A percentile compares a stretch with the other conserved stretches of the same genome.
Evolutionary conservation across 2,329 filamentous ascomycete species (phyloP).

Genomic region (Dryadomyces quercivorus): DNA sequence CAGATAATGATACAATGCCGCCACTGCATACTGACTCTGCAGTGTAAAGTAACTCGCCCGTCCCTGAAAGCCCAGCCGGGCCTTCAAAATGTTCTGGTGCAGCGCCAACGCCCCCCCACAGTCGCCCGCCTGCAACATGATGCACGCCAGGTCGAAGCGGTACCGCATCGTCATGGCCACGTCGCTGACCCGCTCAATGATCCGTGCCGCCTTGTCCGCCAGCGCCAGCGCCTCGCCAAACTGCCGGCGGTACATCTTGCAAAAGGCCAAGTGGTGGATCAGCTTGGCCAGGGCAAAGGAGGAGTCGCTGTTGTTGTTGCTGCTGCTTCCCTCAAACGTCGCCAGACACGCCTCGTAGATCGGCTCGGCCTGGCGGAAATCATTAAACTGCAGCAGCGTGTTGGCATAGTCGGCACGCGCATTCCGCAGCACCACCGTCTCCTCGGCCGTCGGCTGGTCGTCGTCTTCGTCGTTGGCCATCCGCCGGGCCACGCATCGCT

Average conservation of each 20-base stretch:
- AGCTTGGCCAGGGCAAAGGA: slow-evolving; percentile 11
- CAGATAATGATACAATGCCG: slow-evolving; percentile 8
- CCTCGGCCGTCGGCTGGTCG: neutral
- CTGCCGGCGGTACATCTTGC: slow-evolving; percentile 8
- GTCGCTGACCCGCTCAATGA: slow-evolving; percentile 8
- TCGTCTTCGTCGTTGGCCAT: neutral
- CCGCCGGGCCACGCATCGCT: neutral
- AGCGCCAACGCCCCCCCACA: slow-evolving; percentile 5
- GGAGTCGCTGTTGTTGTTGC: neutral
- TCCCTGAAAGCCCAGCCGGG: slow-evolving; percentile 11
- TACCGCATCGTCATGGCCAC: slow-evolving; percentile 9
- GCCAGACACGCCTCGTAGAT: slow-evolving; percentile 10
- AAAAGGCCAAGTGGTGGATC: slow-evolving; percentile 11
- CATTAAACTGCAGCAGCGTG: slow-evolving; percentile 11
- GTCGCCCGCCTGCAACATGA: slow-evolving; percentile 9
- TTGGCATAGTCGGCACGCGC: slow-evolving; percentile 12
- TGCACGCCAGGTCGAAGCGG: slow-evolving; percentile 10
- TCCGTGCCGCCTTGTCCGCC: slow-evolving; percentile 2
- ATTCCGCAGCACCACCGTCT: slow-evolving; percentile 5
- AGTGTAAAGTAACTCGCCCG: slow-evolving; percentile 12
- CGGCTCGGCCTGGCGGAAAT: slow-evolving; percentile 6
- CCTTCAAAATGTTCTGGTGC: slow-evolving; percentile 9
- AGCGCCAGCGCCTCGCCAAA: slow-evolving; percentile 7
- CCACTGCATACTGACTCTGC: slow-evolving; percentile 11
- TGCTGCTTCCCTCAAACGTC: neutral